A percentile compares a stretch with the other conserved stretches of the same genome.
phyloP scores from a whole-genome alignment of 345 rosid species.

The Populus euphratica region DNA sequence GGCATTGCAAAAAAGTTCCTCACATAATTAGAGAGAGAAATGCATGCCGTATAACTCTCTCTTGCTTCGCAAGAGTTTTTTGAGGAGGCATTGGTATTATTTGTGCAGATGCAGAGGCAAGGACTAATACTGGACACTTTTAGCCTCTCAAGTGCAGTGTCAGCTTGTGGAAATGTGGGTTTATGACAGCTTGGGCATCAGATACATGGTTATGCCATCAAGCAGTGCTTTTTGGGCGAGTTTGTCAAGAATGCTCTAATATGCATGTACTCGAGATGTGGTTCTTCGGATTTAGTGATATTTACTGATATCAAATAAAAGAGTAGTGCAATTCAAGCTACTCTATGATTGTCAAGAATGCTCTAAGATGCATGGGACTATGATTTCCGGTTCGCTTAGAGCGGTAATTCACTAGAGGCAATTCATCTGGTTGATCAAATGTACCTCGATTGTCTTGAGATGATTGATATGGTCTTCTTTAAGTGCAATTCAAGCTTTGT shows the following conservation, averaged over 20 bases:
- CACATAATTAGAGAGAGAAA: constrained; percentile 38
- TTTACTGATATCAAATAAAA: no score
- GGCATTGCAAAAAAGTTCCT: constrained; percentile 46
- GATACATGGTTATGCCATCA: constrained; percentile 57
- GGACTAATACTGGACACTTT: constrained; percentile 59
- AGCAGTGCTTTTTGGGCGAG: constrained; percentile 38
- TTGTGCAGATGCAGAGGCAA: constrained; percentile 49
- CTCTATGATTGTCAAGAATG: no score
- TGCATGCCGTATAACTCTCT: constrained; percentile 70
- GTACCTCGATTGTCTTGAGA: constrained; percentile 43
- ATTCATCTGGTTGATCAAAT: constrained; percentile 55
- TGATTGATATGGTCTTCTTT: constrained; percentile 55
- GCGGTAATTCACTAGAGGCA: constrained; percentile 56
- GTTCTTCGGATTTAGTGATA: constrained; percentile 35
- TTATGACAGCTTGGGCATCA: constrained; percentile 53
- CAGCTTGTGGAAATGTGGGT: constrained; percentile 57
- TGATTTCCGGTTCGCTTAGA: constrained; percentile 56
- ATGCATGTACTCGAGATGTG: constrained; percentile 64
- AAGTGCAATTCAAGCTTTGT: constrained; percentile 60
- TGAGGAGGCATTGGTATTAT: constrained; percentile 41
- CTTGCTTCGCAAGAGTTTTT: constrained; percentile 46
- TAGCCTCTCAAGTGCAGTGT: constrained; percentile 62
- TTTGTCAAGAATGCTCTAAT: constrained; percentile 54
- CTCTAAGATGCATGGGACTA: constrained; percentile 43
- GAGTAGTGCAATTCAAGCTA: no score